Evolutionary conservation across 192 early-diverging fungal species (phyloP), one percentile per base, ranked within the genome.

Genomic region (Linnemannia zychae): DNA sequence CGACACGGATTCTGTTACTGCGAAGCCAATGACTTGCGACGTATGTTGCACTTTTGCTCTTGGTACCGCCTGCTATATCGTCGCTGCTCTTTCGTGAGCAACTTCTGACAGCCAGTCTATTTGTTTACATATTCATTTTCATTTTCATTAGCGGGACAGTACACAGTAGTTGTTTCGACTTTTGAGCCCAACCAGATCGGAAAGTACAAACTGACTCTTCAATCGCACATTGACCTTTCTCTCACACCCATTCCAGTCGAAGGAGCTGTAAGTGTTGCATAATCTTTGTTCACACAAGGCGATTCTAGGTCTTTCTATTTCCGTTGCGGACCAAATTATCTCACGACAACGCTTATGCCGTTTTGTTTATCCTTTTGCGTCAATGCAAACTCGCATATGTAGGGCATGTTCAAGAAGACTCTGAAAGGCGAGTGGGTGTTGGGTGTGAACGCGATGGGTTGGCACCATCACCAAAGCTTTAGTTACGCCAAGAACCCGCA

Each of bases 131-230:
- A n/a, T 13, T 24, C 49, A 31, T 33, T 65, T 37, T n/a, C 9
- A 9, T 44, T 44, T 44, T 44, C 40, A 47, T 36, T 87, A 94
- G 94, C 90, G 60, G 93, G 94, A n/a, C 91, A 93, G 49, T 96
- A 96, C 90, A 96, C 94, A 18, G 82, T 96, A 0, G 90, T 97
- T 11, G 92, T 89, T 1, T 97, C 96, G 74, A 96, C 96, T 1
- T 96, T 92, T 87, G 92, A 96, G 77, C 91, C 96, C 2, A 90
- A 90, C 2, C 85, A 92, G 76, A 82, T 93, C 70, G 95, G 94
- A 50, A 88, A 90, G 48, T 97, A 93, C 82, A 89, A 90, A 67
- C 84, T 97, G 22, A 92, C 93, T 6, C 86, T 95, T 18, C 88
- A 90, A 48, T 90, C 93, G 31, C 90, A 89, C 65, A 60, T 79